Evolutionary conservation across 75 land plant genomes (phyloP).

Genomic region (Cunninghamia lanceolata): DNA sequence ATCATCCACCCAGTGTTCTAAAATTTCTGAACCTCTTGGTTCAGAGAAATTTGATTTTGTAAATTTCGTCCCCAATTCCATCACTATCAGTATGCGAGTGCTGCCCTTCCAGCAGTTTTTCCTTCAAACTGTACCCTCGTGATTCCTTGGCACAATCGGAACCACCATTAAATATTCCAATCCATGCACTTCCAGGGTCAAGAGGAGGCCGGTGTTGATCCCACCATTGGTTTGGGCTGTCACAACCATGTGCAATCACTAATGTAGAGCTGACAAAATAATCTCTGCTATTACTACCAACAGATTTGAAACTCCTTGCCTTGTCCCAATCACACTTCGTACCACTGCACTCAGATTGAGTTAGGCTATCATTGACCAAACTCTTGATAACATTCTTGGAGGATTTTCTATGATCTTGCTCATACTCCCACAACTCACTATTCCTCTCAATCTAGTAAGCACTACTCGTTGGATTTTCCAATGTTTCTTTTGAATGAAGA

Average conservation of each 20-base stretch:
- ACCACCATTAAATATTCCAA: slow-evolving; percentile 22
- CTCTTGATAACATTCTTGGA: too few species aligned
- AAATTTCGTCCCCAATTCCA: too few species aligned
- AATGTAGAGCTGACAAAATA: slow-evolving; percentile 18
- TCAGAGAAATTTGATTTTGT: too few species aligned
- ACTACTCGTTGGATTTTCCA: too few species aligned
- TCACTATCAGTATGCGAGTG: neutral
- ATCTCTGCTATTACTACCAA: slow-evolving; percentile 18
- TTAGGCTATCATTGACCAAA: too few species aligned
- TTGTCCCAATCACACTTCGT: neutral
- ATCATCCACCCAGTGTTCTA: too few species aligned
- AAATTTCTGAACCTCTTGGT: too few species aligned
- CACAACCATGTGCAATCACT: slow-evolving; percentile 15
- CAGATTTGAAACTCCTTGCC: slow-evolving; percentile 18
- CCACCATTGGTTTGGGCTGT: slow-evolving; percentile 40
- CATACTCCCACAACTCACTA: too few species aligned
- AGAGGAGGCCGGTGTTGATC: slow-evolving; percentile 14
- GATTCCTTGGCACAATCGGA: slow-evolving; percentile 23
- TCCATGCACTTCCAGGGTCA: slow-evolving; percentile 19
- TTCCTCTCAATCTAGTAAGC: too few species aligned
- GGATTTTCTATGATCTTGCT: too few species aligned
- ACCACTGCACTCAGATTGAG: too few species aligned
- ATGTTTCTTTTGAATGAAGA: too few species aligned
- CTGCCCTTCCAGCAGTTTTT: slow-evolving; percentile 31
- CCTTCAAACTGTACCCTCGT: slow-evolving; percentile 26